Conservation (phyloP, 1,284 basidiomycete genomes). For the Malassezia pachydermatis region DNA sequence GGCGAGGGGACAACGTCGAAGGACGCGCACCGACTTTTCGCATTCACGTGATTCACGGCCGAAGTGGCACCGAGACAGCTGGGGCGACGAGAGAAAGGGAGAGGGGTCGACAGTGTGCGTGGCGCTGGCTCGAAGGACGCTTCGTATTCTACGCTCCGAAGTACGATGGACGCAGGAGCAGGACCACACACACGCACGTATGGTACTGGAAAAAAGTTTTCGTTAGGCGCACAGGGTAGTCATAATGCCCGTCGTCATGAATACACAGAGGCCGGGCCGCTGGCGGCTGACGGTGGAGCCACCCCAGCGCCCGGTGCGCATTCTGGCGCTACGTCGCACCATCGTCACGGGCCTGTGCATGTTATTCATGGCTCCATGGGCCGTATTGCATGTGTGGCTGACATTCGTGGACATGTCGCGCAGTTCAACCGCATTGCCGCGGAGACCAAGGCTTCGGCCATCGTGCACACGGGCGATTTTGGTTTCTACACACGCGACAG, state of each 20-base stretch:
- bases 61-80: no score
- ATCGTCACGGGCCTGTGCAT: constrained; percentile 18
- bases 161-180: constrained; percentile 14
- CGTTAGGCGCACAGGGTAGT: neutral
- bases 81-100: no score
- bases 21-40: neutral
- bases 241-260: neutral
- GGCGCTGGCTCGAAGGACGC: no score
- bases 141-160: no score
- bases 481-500: constrained; percentile 85
- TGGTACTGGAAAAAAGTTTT: constrained; percentile 6
- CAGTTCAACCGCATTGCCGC: constrained; percentile 80
- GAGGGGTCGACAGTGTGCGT: no score
- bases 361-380: constrained; percentile 52
- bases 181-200: constrained; percentile 7
- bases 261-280: neutral
- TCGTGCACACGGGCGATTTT: constrained; percentile 98
- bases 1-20: constrained; percentile 3
- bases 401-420: constrained; percentile 66
- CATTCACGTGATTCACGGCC: constrained; percentile 17
- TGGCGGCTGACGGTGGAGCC: neutral
- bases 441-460: constrained; percentile 67
- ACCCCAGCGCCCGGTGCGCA: neutral
- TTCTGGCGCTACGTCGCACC: neutral
- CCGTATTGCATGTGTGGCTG: constrained; percentile 86